Base-by-base conservation (phyloP, 2,329 filamentous ascomycete genomes). In the Hyphodiscus sp. region DNA sequence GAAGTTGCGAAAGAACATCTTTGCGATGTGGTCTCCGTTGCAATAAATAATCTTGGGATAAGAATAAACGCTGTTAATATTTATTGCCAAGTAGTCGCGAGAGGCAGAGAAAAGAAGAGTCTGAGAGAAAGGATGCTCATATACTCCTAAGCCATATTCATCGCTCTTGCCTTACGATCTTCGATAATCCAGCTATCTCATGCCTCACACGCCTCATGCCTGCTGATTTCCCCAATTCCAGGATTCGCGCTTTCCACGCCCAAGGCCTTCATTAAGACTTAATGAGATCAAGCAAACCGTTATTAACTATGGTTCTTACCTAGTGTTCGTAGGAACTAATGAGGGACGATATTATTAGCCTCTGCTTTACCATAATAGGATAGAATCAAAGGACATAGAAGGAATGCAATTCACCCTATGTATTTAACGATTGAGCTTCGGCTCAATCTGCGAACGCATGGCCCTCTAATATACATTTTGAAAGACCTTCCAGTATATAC, bases 361-460 rank as follows among this genome's bases (percentile, higher is more conserved):
- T 41, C 49, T 41, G 20, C 46, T 20, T 19, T 47, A 47, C 18
- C 19, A 48, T 53, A 23, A 50, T 56, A 33, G 41, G 42, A 19
- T 23, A 49, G 29, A 46, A 54, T 50, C 44, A 48, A 58, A 50
- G 41, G 29, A 44, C 50, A 52, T 41, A 56, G 16, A 53, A 30
- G 49, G 49, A 56, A 41, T 2, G 42, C 16, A 51, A 57, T 51
- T 58, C 51, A 61, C 57, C 46, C 45, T 29, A 49, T 61, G 41
- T 20, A 59, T 60, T 8, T 58, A 6, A 51, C 51, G 54, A 49
- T 60, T 62, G 5, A 61, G 52, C 55, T 58, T 58, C 6, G 53
- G 48, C 38, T 55, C 26, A 26, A 62, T 61, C 55, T 63, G 61
- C 51, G 52, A 20, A 50, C 54, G 29, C 43, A 53, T 54, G 38